A percentile compares a stretch with the other conserved stretches of the same genome.
Evolutionary conservation across 306 rosid genomes (phyloP).

Genomic region (Dalbergia oliveri): DNA sequence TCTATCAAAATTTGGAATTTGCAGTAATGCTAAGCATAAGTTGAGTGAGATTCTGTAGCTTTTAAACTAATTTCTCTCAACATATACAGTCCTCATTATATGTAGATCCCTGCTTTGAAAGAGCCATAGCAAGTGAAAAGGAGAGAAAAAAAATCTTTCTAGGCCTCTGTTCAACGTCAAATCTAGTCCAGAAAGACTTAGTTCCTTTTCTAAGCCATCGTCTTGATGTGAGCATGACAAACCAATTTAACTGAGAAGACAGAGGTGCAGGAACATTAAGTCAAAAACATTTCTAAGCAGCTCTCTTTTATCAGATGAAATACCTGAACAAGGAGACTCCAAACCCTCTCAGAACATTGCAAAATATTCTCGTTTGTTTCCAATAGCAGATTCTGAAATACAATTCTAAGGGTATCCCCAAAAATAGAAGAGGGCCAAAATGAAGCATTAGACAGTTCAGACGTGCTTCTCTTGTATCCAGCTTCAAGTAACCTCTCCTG

Average conservation of each 20-base stretch:
- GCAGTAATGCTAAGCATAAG: background rate
- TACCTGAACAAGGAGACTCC: slow-evolving; percentile 98
- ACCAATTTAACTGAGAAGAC: slow-evolving; percentile 20
- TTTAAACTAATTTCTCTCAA: slow-evolving; percentile 12
- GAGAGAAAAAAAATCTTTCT: background rate
- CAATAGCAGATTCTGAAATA: slow-evolving; percentile 89
- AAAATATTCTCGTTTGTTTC: slow-evolving; percentile 91
- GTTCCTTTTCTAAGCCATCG: slow-evolving; percentile 18
- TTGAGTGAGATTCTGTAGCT: background rate
- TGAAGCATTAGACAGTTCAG: slow-evolving; percentile 61
- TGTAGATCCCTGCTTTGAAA: slow-evolving; percentile 4
- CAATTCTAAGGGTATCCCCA: slow-evolving; percentile 93
- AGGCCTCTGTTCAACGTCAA: slow-evolving; percentile 6
- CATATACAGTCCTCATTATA: background rate
- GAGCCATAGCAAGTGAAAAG: slow-evolving; percentile 24
- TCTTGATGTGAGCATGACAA: slow-evolving; percentile 1
- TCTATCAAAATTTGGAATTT: background rate
- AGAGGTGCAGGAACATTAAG: slow-evolving; percentile 24
- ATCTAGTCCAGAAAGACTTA: background rate
- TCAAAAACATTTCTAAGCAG: slow-evolving; percentile 14
- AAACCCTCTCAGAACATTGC: slow-evolving; percentile 93
- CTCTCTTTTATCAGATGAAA: slow-evolving; percentile 23
- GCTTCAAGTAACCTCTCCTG: slow-evolving; percentile 98
- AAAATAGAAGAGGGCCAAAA: slow-evolving; percentile 93
- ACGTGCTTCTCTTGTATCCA: slow-evolving; percentile 73